Base-by-base conservation (phyloP, 1,284 basidiomycete genomes). In the Tremellales sp. region DNA sequence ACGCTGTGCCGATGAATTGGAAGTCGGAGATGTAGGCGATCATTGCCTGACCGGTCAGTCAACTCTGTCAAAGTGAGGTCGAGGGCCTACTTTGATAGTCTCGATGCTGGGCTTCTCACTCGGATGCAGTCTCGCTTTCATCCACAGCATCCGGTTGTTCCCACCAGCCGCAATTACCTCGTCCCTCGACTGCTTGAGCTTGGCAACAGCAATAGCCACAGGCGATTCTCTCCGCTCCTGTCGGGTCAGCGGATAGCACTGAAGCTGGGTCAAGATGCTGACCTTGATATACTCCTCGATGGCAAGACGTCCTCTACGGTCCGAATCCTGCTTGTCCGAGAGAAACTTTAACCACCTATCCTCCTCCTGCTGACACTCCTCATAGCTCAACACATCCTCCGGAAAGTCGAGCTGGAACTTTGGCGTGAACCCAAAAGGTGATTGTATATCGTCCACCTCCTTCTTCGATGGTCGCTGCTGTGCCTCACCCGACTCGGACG, bases 11-110 rank as follows among this genome's bases (percentile, higher is more conserved):
- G 52, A 92, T 84, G 58, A 92, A 87, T 63, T 85, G 80, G 40
- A 88, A 75, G 70, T 94, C 90, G 2, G 89, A 89, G 46, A 90
- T 80, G 62, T 91, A 94, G 3, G 84, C 83, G 45, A 93, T 77
- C 52, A 94, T 89, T 60, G 87, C 89, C 87, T 91, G 61, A 17
- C 15, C n/a, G n/a, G 49, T 52, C 26, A 59, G 47, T 44, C 21
- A 13, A 10, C 13, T 12, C 8, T 17, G 19, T 39, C 10, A 8
- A 7, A 26, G 22, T 13, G 7, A 15, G n/a, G 40, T 19, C n/a
- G 29, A 21, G 15, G 22, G 51, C 78, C 45, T 48, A 86, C 89
- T 76, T 91, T 91, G 61, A 92, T 86, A 64, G 85, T 87, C 40
- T 84, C 80, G 4, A 81, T 70, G 43, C 83, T 83, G 56, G 86